phyloP scores from a whole-genome alignment of 371 early-diverging fungal genomes.

The Parasitella parasitica region DNA sequence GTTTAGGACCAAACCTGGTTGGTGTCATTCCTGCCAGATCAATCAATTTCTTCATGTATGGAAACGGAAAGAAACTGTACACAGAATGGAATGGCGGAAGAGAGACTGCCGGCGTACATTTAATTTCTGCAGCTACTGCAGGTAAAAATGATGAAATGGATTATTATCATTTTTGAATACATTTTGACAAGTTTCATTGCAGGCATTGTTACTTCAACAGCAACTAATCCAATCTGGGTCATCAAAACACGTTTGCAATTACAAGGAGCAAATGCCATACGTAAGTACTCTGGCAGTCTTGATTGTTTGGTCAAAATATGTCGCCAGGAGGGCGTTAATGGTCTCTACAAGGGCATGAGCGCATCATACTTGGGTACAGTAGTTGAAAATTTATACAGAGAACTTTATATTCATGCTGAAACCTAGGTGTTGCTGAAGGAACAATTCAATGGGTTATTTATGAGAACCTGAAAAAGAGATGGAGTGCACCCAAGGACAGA shows the following conservation, averaged over 20 bases:
- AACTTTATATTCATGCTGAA: background rate
- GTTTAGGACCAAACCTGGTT: slow-evolving; percentile 89
- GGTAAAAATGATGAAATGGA: slow-evolving; percentile 47
- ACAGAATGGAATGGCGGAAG: slow-evolving; percentile 74
- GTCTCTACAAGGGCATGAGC: slow-evolving; percentile 89
- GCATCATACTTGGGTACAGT: slow-evolving; percentile 70
- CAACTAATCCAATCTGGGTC: slow-evolving; percentile 96
- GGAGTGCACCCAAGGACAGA: slow-evolving; percentile 13
- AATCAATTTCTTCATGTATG: slow-evolving; percentile 90
- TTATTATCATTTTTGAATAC: too few species aligned
- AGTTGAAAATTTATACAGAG: background rate
- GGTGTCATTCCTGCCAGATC: slow-evolving; percentile 94
- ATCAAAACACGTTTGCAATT: slow-evolving; percentile 95
- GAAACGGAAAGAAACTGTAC: slow-evolving; percentile 80
- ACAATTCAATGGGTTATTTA: slow-evolving; percentile 95
- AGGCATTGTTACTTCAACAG: slow-evolving; percentile 72
- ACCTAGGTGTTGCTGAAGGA: slow-evolving; percentile 75
- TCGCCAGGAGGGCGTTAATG: slow-evolving; percentile 77
- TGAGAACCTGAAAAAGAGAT: slow-evolving; percentile 79
- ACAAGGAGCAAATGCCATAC: slow-evolving; percentile 50
- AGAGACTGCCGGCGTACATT: slow-evolving; percentile 80
- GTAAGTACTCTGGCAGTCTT: slow-evolving; percentile 71
- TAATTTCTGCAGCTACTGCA: slow-evolving; percentile 83
- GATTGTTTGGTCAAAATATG: slow-evolving; percentile 76
- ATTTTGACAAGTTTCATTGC: background rate